These are phyloP conservation scores for Hymenoscyphus infarciens DNA, from an alignment of 2,329 filamentous ascomycete species.

Conservation along the genomic window DNA sequence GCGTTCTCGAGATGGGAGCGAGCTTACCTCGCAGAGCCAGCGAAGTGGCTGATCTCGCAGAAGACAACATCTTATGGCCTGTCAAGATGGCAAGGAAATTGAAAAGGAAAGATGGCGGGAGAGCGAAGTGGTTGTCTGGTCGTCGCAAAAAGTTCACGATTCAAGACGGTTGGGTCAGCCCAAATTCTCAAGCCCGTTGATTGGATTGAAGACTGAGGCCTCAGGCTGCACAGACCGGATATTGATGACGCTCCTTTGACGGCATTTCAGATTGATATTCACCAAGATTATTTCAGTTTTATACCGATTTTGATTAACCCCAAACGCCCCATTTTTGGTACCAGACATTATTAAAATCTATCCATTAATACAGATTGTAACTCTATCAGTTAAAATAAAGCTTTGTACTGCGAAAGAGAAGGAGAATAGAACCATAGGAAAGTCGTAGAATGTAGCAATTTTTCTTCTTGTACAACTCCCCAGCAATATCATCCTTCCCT, in stretches of 20 bases:
- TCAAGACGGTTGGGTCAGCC: neutral
- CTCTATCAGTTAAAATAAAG: neutral
- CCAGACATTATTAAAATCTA: conserved; percentile 7
- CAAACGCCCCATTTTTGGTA: neutral
- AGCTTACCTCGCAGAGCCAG: conserved; percentile 42
- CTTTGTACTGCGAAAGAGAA: conserved; percentile 5
- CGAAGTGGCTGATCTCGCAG: conserved; percentile 41
- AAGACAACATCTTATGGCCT: conserved; percentile 39
- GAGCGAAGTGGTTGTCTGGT: conserved; percentile 16
- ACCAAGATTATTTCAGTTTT: neutral
- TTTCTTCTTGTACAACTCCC: conserved; percentile 2
- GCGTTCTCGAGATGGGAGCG: neutral
- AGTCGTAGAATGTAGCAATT: conserved; percentile 3
- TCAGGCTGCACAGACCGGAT: too few species aligned
- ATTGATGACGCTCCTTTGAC: too few species aligned
- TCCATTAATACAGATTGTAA: conserved; percentile 12
- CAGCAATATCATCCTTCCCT: conserved; percentile 3
- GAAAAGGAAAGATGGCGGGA: conserved; percentile 20
- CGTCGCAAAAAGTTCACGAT: conserved; percentile 3
- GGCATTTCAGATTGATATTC: neutral
- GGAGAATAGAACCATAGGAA: conserved; percentile 2
- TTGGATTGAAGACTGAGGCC: too few species aligned
- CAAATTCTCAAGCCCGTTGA: neutral
- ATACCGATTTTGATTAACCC: neutral
- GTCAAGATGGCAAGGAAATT: conserved; percentile 22